Evolutionary conservation across 2,329 filamentous ascomycete species (phyloP), one percentile per base, ranked within the genome.

Genomic region (Cordyceps cicadae): DNA sequence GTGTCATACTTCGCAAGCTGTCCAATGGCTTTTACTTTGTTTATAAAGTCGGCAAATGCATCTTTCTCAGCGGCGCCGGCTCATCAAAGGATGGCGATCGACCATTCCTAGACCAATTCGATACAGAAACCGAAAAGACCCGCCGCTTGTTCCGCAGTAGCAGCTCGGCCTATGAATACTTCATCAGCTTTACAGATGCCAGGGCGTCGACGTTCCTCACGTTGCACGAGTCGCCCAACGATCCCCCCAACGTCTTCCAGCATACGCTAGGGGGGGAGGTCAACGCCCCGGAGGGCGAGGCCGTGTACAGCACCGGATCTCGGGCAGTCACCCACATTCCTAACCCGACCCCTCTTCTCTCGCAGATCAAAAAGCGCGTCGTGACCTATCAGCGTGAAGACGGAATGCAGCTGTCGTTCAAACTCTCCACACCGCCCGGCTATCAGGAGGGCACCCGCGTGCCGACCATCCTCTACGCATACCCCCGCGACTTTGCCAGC

Each of bases 321-420:
- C 29, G 49, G 7, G 49, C 57, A 26, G 50, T 59, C 12, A 59
- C 57, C 2, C 24, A 54, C n/a, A 59, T 53, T 0, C 49, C 39
- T 15, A 15, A 7, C 21, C 70, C 43, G 70, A 81, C 79, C 75
- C 75, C 75, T 74, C 65, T 84, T 80, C 4, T 81, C 80, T 19
- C 79, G 76, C 0, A 77, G 71, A 63, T 81, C 83, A 3, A 80
- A 70, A 7, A 84, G 68, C 78, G 57, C 29, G 39, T 59, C 19
- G 50, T 59, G 7, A 59, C 49, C 9, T 59, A 59, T 21, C 39
- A 59, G 19, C 57, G 57, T n/a, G 50, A 59, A 3, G 57, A 59
- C 21, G 57, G 57, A 26, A 39, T 59, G 2, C 39, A 59, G 41
- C 12, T 59, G 26, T 59, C 57, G 4, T 59, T 59, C 29, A 53